These are phyloP conservation scores for Cicer arietinum DNA, from an alignment of 306 rosid genomes.

Conservation along the genomic window DNA sequence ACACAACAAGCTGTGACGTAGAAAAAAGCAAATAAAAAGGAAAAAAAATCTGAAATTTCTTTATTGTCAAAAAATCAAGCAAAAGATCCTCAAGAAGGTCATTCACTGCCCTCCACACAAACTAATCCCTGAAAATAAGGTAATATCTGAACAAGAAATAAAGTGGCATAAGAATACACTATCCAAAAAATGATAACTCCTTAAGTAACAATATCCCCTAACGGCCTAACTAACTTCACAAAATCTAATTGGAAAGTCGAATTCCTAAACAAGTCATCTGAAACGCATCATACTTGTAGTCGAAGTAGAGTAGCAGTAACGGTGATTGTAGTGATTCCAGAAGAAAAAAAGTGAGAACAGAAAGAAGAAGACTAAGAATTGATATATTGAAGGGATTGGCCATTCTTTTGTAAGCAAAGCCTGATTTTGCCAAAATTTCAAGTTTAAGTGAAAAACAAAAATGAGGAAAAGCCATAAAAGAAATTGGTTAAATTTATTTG, in stretches of 20 bases:
- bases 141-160: not conserved
- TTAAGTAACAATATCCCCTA: not conserved
- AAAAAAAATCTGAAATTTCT: not conserved
- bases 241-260: too few species aligned
- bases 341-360: not conserved
- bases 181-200: slow-evolving; percentile 11
- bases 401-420: not conserved
- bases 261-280: not conserved
- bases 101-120: slow-evolving; percentile 2
- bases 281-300: slow-evolving; percentile 15
- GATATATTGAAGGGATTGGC: not conserved
- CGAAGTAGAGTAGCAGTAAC: not conserved
- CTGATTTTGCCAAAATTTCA: not conserved
- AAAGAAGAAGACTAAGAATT: not conserved
- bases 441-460: not conserved
- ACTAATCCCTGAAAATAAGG: not conserved
- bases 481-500: not conserved
- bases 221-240: too few species aligned
- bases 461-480: not conserved
- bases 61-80: slow-evolving; percentile 10
- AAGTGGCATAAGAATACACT: not conserved
- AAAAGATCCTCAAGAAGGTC: slow-evolving; percentile 9
- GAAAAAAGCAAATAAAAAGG: not conserved
- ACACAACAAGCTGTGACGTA: not conserved
- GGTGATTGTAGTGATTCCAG: not conserved